Conservation (phyloP, 192 early-diverging fungal genomes). For the Phycomyces nitens region DNA sequence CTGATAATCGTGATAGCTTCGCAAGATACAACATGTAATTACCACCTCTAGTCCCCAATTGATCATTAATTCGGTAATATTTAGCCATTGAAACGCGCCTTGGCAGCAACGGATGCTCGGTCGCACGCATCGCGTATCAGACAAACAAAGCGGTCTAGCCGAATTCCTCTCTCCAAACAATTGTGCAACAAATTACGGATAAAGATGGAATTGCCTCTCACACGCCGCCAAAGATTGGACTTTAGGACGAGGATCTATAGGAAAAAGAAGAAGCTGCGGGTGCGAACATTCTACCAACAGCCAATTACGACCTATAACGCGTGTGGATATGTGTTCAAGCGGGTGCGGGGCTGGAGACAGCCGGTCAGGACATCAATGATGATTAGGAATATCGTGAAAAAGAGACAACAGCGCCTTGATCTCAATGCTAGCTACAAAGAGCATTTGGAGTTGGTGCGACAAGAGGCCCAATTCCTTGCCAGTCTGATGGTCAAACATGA, state of each 20-base stretch:
- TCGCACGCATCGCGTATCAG: background rate
- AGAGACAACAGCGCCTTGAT: slow-evolving; percentile 34
- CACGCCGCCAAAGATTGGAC: background rate
- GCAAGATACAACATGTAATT: background rate
- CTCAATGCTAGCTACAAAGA: slow-evolving; percentile 31
- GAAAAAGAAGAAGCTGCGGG: background rate
- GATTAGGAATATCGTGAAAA: slow-evolving; percentile 39
- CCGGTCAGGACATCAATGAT: slow-evolving; percentile 47
- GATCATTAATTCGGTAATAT: background rate
- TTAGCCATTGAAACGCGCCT: background rate
- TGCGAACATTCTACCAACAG: slow-evolving; percentile 10
- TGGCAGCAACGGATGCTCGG: background rate
- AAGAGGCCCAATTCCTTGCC: slow-evolving; percentile 33
- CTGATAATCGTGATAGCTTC: too few relatives aligned
- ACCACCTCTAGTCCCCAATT: background rate
- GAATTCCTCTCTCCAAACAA: background rate
- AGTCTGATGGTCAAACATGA: background rate
- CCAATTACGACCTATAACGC: background rate
- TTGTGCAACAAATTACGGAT: background rate
- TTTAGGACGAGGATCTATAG: background rate
- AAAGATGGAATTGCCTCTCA: background rate
- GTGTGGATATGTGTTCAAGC: slow-evolving; percentile 4
- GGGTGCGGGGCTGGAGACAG: slow-evolving; percentile 26
- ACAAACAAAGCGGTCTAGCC: background rate
- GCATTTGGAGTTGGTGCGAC: slow-evolving; percentile 29